Percentiles rank a stretch among this genome's conserved stretches.
These are phyloP conservation scores for Dryas integrifolia DNA, from an alignment of 331 rosid genomes.

Conservation along the genomic window DNA sequence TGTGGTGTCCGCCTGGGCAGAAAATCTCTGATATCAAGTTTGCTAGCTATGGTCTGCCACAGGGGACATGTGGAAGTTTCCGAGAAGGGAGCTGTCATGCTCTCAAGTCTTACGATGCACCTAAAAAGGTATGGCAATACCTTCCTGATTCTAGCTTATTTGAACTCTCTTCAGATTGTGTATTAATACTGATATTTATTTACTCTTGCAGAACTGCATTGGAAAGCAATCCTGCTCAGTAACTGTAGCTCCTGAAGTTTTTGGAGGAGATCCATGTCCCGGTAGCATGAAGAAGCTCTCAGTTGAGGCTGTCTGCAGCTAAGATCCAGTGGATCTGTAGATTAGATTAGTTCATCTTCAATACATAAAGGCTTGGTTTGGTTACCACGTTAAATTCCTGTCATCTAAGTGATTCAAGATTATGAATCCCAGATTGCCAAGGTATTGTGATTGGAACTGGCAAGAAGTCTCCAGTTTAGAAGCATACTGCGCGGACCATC, in stretches of 20 bases:
- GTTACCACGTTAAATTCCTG: too few relatives aligned
- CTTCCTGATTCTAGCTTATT: conserved; percentile 1
- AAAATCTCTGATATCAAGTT: conserved; percentile 53
- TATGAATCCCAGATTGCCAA: too few relatives aligned
- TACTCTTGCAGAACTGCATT: conserved; percentile 49
- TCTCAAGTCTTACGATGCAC: conserved; percentile 50
- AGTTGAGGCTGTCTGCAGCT: conserved; percentile 41
- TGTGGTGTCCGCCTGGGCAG: conserved; percentile 57
- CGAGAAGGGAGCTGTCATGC: conserved; percentile 64
- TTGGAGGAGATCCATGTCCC: conserved; percentile 63
- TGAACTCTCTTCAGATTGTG: not conserved
- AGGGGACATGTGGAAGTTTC: conserved; percentile 61
- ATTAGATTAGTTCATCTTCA: conserved; percentile 20
- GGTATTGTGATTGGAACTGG: too few relatives aligned
- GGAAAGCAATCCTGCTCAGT: conserved; percentile 50
- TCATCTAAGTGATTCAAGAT: too few relatives aligned
- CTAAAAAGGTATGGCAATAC: conserved; percentile 42
- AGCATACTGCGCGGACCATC: too few relatives aligned
- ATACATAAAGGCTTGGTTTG: conserved; percentile 4
- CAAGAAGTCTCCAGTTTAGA: too few relatives aligned
- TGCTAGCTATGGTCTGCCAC: conserved; percentile 65
- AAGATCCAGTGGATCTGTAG: conserved; percentile 25
- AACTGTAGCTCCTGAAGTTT: conserved; percentile 53
- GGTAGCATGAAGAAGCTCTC: conserved; percentile 40
- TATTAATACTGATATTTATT: not conserved